Evolutionary conservation across 441 rosid genomes (phyloP), one percentile per base, ranked within the genome.

Genomic region (Croton setiger): DNA sequence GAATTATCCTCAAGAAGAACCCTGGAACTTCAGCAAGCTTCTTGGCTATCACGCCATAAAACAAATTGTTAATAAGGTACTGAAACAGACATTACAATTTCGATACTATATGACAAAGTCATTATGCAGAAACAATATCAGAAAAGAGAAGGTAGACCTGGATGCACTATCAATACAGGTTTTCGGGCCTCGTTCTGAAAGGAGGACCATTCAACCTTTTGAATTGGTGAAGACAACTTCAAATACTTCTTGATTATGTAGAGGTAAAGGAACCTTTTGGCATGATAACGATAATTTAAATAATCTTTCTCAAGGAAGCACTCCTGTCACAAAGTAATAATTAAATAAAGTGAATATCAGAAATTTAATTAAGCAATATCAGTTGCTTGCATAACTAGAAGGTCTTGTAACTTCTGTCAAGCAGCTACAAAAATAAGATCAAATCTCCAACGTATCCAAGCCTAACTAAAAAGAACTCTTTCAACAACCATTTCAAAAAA

Each of bases 111-210:
- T 11, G 56, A 60, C 21, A n/a, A 57, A 56, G 35, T 49, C 43
- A 56, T 12, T 60, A 13, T 23, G 17, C 14, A 58, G 31, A 18
- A 48, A 45, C 48, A 70, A 15, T 44, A 20, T 52, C 18, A 41
- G 13, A 66, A 64, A 59, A 53, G 33, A 71, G 44, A 67, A 67
- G n/a, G 10, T 44, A 8, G 43, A 88, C 98, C 96, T 83, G 96
- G 98, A 79, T 81, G 78, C 69, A 87, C 86, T 59, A 85, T 80
- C 72, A 94, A 73, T 7, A 88, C 74, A 61, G 99, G 98, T 80
- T 94, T 94, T 56, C 96, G 79, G 15, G 93, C 98, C 82, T 94
- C 98, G 41, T 87, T 90, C 77, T 90, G 91, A n/a, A 88, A 73
- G 44, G 76, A 67, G 3, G 99, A 88, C 99, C 98, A 92, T 53